Base-by-base conservation (phyloP, 108 stramenopile genomes). In the Ochromonas danica region DNA sequence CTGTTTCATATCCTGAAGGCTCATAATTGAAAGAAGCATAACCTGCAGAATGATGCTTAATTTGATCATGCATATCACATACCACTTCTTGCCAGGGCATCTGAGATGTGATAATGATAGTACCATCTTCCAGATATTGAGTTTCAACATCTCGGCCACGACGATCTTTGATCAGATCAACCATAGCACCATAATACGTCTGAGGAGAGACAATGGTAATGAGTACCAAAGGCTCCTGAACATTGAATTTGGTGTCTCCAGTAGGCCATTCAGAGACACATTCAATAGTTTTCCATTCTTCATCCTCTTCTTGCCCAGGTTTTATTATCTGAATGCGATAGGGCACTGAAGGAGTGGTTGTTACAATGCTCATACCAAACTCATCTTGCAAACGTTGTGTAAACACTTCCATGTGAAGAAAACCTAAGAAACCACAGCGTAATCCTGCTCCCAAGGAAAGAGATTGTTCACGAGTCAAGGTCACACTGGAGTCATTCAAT, bases 21-120 rank as follows among this genome's bases (percentile, higher is more conserved):
- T 45, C 51, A 41, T 75, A 75, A 41, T 75, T 75, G 51, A 75
- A 75, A 27, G 25, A 30, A 28, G 72, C 72, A 75, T 33, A 75
- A 30, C 72, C 72, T 39, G 72, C 14, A 3, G 45, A 57, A 41
- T 6, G 10, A 33, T 75, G 72, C 25, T 75, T 75, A 31, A 75
- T 33, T 14, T 28, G 40, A 75, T 75, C 72, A 36, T 75, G 17
- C 72, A 75, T 75, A 41, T 75, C 89, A 39, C 86, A 90, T 0
- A 91, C 92, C 36, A 94, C 91, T 77, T 94, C 95, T 0, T 91
- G 93, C 95, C 93, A 95, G 14, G 95, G 95, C 86, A 95, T 91
- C 62, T 79, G 61, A 0, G 92, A 83, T 35, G 89, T 89, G 65
- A 93, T 90, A 31, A 93, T 3, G n/a, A 75, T 25, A 14, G 3